A percentile compares a stretch with the other conserved stretches of the same genome.
Evolutionary conservation across 1,284 basidiomycete genomes (phyloP).

Genomic region (Uromyces viciae-fabae): DNA sequence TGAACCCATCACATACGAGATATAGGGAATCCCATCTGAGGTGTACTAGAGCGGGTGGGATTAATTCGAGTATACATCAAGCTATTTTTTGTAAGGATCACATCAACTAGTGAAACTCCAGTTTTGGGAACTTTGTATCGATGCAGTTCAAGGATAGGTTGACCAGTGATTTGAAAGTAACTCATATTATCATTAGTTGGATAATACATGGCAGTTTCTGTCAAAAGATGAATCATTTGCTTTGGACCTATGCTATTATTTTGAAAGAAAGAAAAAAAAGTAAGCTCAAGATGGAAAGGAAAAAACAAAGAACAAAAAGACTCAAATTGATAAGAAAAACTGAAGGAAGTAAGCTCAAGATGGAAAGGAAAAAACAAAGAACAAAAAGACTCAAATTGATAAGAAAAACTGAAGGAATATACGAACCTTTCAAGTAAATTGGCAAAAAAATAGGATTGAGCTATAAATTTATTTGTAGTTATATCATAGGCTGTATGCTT

Average conservation of each 20-base stretch:
- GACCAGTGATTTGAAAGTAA: constrained; percentile 38
- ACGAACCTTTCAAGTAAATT: constrained; percentile 15
- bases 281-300: neutral
- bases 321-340: neutral
- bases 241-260: constrained; percentile 19
- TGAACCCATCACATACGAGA: neutral
- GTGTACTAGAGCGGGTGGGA: neutral
- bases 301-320: too few relatives aligned
- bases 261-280: neutral
- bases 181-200: constrained; percentile 29
- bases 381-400: too few relatives aligned
- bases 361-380: too few relatives aligned
- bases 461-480: constrained; percentile 23
- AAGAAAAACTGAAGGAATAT: neutral
- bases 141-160: constrained; percentile 8
- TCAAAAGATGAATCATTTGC: constrained; percentile 23
- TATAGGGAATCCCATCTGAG: constrained; percentile 6
- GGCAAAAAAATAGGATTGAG: constrained; percentile 21
- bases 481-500: constrained; percentile 24
- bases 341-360: neutral
- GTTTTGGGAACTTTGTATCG: neutral
- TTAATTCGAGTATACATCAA: constrained; percentile 32
- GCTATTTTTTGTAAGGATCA: constrained; percentile 11
- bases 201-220: constrained; percentile 23
- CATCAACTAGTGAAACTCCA: neutral